Evolutionary conservation across 1,139 yeast genomes (phyloP).

Genomic region (Lizanozyma gosingica): DNA sequence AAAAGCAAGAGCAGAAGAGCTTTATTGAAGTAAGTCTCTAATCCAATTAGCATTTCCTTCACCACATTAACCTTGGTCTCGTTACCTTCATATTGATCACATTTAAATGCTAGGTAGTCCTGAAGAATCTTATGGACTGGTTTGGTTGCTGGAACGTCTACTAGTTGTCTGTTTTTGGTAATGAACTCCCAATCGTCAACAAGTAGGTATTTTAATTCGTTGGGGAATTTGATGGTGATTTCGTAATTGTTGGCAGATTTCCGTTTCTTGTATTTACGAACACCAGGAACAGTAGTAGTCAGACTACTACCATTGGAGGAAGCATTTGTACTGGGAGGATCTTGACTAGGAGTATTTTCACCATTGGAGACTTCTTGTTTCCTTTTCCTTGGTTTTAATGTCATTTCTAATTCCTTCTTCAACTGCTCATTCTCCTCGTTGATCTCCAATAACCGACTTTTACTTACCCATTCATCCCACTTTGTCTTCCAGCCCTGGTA

Average conservation of each 20-base stretch:
- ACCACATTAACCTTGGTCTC: constrained; percentile 40
- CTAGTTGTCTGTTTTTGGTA: constrained; percentile 68
- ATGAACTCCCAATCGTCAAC: constrained; percentile 93
- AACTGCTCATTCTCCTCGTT: constrained; percentile 60
- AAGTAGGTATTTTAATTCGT: constrained; percentile 55
- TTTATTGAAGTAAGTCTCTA: constrained; percentile 69
- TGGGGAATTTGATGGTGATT: constrained; percentile 49
- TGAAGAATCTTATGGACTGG: constrained; percentile 45
- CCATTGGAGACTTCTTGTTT: constrained; percentile 3
- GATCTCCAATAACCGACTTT: constrained; percentile 56
- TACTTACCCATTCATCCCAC: constrained; percentile 96
- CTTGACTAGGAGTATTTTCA: constrained; percentile 9
- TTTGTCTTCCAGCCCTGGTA: constrained; percentile 93
- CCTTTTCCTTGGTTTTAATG: constrained; percentile 8
- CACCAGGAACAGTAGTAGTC: constrained; percentile 2
- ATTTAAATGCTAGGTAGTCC: constrained; percentile 33
- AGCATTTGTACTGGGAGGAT: constrained; percentile 5
- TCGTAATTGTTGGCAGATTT: constrained; percentile 27
- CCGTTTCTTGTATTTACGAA: constrained; percentile 8
- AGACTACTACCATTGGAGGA: not conserved
- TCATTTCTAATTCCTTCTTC: constrained; percentile 51
- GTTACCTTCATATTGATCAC: constrained; percentile 4
- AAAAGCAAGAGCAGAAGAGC: constrained; percentile 64
- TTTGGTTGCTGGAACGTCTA: constrained; percentile 48
- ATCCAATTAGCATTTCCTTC: constrained; percentile 61